Base-by-base conservation (phyloP, 1,284 basidiomycete species). In the Fomes fomentarius region DNA sequence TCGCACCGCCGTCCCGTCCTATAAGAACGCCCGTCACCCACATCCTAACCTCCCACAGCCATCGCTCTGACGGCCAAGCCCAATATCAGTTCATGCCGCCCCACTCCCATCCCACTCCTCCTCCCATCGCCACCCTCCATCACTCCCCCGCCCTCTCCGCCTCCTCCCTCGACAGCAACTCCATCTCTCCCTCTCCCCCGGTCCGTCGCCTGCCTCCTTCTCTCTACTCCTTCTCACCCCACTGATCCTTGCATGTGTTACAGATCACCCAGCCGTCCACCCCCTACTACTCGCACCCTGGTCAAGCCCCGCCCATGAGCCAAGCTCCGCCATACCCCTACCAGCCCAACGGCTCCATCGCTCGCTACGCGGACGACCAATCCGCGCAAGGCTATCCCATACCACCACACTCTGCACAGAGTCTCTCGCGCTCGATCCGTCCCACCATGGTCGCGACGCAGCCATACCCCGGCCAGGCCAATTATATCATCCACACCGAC, bases 71-170 rank as follows among this genome's bases (percentile, higher is more conserved):
- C 52, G 73, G 74, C 61, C 71, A 69, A 60, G 68, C 68, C 50
- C 58, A 66, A 54, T 71, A 74, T 61, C 69, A 70, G 60, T 70
- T 66, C 61, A 69, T 74, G 61, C 76, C 75, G 37, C 28, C 28
- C 28, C 53, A 54, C 69, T 74, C 73, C 51, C 72, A 75, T 45
- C 76, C 79, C 26, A 79, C 77, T 40, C 81, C 83, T 8, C 79
- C 81, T 1, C 81, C 83, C 56, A 81, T 84, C 66, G 72, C 77
- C 33, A 79, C 77, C 49, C 69, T 83, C 50, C 72, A 82, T 45
- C 81, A 85, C 63, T 86, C 85, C 0, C 84, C 85, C 38, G 82
- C 84, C 7, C 72, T 83, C 41, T 85, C 84, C 11, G 76, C 80
- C 30, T 78, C 79, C 42, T 82, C 83, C 3, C 73, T 80, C 44